A percentile compares a stretch with the other conserved stretches of the same genome.
Evolutionary conservation across 345 rosid species (phyloP).

Genomic region (Camelina neglecta): DNA sequence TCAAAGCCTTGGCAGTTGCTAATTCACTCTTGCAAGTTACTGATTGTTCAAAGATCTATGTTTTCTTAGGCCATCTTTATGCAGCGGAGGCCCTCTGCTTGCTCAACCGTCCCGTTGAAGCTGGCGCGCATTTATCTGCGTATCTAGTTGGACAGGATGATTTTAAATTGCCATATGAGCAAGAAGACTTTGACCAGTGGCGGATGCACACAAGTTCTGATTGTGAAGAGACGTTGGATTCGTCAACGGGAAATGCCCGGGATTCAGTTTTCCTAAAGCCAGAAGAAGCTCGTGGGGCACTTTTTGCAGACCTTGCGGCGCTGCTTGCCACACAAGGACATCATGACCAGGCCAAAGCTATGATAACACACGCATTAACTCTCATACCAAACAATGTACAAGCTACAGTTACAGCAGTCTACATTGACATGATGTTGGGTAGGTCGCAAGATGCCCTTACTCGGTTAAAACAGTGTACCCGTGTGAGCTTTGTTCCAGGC

Average conservation of each 20-base stretch:
- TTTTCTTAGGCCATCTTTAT: conserved; percentile 78
- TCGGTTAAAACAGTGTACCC: conserved; percentile 75
- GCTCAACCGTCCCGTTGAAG: conserved; percentile 79
- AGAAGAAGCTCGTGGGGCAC: conserved; percentile 84
- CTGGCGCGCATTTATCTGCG: conserved; percentile 70
- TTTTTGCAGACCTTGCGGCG: conserved; percentile 77
- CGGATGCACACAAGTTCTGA: conserved; percentile 56
- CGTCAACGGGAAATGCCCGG: conserved; percentile 38
- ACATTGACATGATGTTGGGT: conserved; percentile 75
- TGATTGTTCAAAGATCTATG: conserved; percentile 70
- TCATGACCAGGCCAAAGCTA: conserved; percentile 64
- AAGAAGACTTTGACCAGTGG: conserved; percentile 76
- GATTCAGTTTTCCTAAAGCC: conserved; percentile 66
- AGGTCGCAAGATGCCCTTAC: conserved; percentile 76
- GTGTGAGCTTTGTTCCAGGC: conserved; percentile 66
- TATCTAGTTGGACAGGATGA: conserved; percentile 67
- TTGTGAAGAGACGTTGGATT: conserved; percentile 64
- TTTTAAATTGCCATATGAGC: conserved; percentile 68
- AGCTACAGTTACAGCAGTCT: conserved; percentile 80
- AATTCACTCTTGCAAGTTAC: conserved; percentile 72
- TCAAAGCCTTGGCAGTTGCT: conserved; percentile 72
- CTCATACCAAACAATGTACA: conserved; percentile 64
- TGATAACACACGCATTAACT: conserved; percentile 61
- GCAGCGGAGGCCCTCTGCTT: conserved; percentile 96
- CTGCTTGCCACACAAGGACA: conserved; percentile 77